Percentiles rank a stretch among this genome's conserved stretches.
phyloP scores from a whole-genome alignment of 305 asterid genomes.

The Salvia sclarea region DNA sequence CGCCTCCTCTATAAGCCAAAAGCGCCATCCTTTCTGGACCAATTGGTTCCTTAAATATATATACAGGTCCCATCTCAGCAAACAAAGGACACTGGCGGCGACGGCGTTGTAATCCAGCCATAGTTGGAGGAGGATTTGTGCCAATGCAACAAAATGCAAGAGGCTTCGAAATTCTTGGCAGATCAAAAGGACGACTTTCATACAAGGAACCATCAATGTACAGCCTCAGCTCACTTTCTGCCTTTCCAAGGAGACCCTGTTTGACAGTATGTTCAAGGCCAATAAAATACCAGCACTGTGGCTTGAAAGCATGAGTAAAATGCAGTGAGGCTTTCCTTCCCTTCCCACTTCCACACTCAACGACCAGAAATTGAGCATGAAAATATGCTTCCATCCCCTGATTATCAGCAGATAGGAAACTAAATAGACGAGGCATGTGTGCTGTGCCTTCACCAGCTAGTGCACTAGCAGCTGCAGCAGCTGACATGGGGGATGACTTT shows the following conservation, averaged over 20 bases:
- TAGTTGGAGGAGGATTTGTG: conserved; percentile 99
- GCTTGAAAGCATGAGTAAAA: conserved; percentile 96
- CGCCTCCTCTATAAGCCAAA: conserved; percentile 92
- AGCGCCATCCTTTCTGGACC: conserved; percentile 93
- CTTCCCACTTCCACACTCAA: conserved; percentile 95
- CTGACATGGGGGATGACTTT: conserved; percentile 95
- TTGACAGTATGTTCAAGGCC: conserved; percentile 93
- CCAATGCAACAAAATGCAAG: conserved; percentile 99
- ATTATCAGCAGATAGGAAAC: conserved; percentile 96
- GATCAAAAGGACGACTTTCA: conserved; percentile 93
- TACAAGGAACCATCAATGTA: conserved; percentile 86
- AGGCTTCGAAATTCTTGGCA: conserved; percentile 94
- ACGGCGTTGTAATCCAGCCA: conserved; percentile 98
- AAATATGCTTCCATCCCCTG: conserved; percentile 99
- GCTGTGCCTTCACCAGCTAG: conserved; percentile 99
- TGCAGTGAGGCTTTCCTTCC: conserved; percentile 96
- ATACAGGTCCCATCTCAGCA: conserved; percentile 99
- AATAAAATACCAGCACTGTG: conserved; percentile 94
- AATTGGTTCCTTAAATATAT: conserved; percentile 89
- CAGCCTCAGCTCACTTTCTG: conserved; percentile 92
- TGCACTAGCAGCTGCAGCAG: conserved; percentile 99
- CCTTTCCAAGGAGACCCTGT: conserved; percentile 95
- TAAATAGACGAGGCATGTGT: conserved; percentile 98
- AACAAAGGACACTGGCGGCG: conserved; percentile 99
- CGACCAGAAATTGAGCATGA: conserved; percentile 97